Evolutionary conservation across 2,329 filamentous ascomycete genomes (phyloP).

Genomic region (Elsinoe arachidis): DNA sequence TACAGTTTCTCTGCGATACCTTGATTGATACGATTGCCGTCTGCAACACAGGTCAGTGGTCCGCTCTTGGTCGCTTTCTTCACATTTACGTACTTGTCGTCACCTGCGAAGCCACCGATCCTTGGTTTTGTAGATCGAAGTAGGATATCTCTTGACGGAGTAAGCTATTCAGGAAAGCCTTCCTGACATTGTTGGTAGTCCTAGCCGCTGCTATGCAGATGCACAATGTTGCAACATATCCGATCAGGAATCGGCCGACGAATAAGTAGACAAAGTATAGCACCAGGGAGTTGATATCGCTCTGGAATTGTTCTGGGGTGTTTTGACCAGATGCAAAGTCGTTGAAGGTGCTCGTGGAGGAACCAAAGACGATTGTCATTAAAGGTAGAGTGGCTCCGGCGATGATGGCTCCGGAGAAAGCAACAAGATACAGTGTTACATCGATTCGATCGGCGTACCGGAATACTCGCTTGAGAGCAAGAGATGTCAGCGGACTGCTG

Average conservation of each 20-base stretch:
- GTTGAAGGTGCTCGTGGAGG: conserved; percentile 41
- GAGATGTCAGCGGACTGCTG: neutral
- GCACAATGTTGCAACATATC: conserved; percentile 43
- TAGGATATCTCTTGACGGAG: conserved; percentile 59
- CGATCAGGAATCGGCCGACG: conserved; percentile 54
- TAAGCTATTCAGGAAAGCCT: conserved; percentile 55
- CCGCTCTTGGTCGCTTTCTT: neutral
- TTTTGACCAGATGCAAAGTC: conserved; percentile 26
- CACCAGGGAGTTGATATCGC: conserved; percentile 30
- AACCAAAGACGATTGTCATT: conserved; percentile 45
- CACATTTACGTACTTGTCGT: conserved; percentile 38
- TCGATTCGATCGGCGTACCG: conserved; percentile 24
- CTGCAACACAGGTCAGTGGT: conserved; percentile 19
- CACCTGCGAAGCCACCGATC: conserved; percentile 54
- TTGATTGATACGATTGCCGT: conserved; percentile 31
- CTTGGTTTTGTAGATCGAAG: conserved; percentile 51
- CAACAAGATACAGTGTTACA: conserved; percentile 23
- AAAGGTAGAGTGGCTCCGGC: conserved; percentile 40
- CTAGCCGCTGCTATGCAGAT: conserved; percentile 45
- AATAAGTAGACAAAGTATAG: conserved; percentile 66
- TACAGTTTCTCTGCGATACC: conserved; percentile 35
- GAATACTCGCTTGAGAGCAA: conserved; percentile 23
- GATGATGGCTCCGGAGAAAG: conserved; percentile 31
- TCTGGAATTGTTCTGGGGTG: conserved; percentile 18
- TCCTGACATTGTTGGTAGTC: conserved; percentile 43